These are phyloP conservation scores for Tricholoma flavovirens DNA, from an alignment of 768 basidiomycete genomes.

Conservation along the genomic window DNA sequence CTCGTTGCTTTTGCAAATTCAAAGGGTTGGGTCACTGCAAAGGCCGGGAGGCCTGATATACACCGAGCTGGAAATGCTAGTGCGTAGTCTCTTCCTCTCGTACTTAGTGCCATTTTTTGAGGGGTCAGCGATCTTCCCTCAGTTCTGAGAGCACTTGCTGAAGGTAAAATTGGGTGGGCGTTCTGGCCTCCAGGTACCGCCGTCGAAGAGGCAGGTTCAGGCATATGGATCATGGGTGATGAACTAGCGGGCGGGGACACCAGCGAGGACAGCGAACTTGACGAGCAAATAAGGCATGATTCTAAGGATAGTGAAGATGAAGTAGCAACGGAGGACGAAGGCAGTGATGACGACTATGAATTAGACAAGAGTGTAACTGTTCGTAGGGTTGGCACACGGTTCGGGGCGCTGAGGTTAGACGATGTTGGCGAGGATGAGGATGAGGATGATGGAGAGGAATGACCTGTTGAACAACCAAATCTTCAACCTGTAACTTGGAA, in stretches of 20 bases:
- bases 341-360: conserved; percentile 12
- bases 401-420: conserved; percentile 35
- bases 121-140: background rate
- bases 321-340: conserved; percentile 16
- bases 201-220: conserved; percentile 29
- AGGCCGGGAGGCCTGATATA: conserved; percentile 83
- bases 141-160: conserved; percentile 83
- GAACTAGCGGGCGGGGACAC: conserved; percentile 26
- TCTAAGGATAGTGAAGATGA: conserved; percentile 18
- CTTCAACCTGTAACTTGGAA: background rate
- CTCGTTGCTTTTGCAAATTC: conserved; percentile 69
- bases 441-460: conserved; percentile 17
- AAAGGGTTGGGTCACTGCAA: conserved; percentile 86
- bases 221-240: conserved; percentile 53
- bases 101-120: background rate
- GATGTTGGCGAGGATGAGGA: conserved; percentile 26
- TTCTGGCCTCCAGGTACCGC: conserved; percentile 69
- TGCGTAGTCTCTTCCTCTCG: conserved; percentile 34
- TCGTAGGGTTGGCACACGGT: conserved; percentile 22
- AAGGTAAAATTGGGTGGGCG: conserved; percentile 76
- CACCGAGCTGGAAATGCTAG: conserved; percentile 87
- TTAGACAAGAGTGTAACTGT: conserved; percentile 25
- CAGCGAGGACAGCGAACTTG: conserved; percentile 28
- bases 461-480: background rate
- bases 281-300: conserved; percentile 23